phyloP scores from a whole-genome alignment of 208 protist genomes.

The Tetramitus jugosus region DNA sequence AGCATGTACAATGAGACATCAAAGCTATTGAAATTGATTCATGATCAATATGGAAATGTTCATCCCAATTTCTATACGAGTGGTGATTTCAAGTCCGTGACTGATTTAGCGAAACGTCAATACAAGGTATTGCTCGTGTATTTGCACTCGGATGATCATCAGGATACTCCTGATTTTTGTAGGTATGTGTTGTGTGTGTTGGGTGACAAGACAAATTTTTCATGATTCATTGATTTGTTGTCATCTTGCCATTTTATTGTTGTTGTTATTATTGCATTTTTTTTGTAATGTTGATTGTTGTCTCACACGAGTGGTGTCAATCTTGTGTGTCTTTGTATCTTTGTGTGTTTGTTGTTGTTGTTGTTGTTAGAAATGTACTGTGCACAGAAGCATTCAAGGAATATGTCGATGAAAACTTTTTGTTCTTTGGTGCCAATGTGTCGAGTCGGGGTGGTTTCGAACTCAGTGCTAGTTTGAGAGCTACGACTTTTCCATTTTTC shows the following conservation, averaged over 20 bases:
- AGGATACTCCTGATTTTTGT: not conserved
- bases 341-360: too few relatives aligned
- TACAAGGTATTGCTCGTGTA: conserved; percentile 6
- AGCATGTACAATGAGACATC: too few relatives aligned
- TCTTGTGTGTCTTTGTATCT: too few relatives aligned
- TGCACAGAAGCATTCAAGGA: not conserved
- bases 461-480: not conserved
- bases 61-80: not conserved
- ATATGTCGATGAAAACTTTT: conserved; percentile 7
- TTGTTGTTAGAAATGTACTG: not conserved
- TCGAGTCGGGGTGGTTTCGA: not conserved
- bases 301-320: too few relatives aligned
- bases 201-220: too few relatives aligned
- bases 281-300: too few relatives aligned
- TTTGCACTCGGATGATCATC: conserved; percentile 1
- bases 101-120: not conserved
- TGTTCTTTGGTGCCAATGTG: not conserved
- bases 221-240: too few relatives aligned
- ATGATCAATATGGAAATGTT: not conserved
- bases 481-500: conserved; percentile 9
- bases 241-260: too few relatives aligned
- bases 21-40: too few relatives aligned
- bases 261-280: too few relatives aligned
- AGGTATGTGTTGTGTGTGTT: too few relatives aligned
- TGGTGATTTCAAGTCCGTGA: not conserved